Evolutionary conservation across 108 stramenopile genomes (phyloP).

Genomic region (Nitzschia sp.): DNA sequence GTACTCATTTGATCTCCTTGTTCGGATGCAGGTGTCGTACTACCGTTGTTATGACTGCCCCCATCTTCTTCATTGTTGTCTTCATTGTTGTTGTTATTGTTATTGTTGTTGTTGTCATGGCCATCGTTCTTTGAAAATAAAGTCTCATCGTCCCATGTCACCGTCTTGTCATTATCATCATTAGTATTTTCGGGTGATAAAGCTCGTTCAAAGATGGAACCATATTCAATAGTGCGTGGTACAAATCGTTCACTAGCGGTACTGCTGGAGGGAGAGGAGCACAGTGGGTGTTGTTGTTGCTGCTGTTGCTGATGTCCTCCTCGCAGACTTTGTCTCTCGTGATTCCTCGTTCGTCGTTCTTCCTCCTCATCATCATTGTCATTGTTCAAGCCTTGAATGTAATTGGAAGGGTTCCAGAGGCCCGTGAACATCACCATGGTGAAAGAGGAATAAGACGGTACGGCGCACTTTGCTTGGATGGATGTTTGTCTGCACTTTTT

Average conservation of each 20-base stretch:
- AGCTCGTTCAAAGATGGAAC: not conserved
- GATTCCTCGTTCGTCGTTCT: too few species aligned
- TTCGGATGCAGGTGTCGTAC: not conserved
- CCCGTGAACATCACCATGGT: slow-evolving; percentile 13
- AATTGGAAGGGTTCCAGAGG: not conserved
- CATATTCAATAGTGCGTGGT: slow-evolving; percentile 3
- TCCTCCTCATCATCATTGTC: too few species aligned
- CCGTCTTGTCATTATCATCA: slow-evolving; percentile 1
- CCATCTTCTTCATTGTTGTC: not conserved
- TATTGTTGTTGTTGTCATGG: not conserved
- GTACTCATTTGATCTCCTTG: too few species aligned
- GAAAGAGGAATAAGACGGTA: too few species aligned
- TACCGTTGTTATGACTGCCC: not conserved
- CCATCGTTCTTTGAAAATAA: not conserved
- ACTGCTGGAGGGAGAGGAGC: not conserved
- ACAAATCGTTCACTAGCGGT: not conserved
- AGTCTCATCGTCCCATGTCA: not conserved
- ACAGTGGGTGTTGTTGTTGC: not conserved
- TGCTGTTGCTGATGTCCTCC: not conserved
- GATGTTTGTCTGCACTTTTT: too few species aligned
- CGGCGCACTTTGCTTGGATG: too few species aligned
- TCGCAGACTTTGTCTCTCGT: not conserved
- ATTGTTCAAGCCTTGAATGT: not conserved
- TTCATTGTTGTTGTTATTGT: not conserved
- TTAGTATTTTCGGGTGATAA: not conserved